Percentiles rank a stretch among this genome's conserved stretches.
Conservation (phyloP, 1,139 yeast species). For the Yamadazyma atlantica region DNA sequence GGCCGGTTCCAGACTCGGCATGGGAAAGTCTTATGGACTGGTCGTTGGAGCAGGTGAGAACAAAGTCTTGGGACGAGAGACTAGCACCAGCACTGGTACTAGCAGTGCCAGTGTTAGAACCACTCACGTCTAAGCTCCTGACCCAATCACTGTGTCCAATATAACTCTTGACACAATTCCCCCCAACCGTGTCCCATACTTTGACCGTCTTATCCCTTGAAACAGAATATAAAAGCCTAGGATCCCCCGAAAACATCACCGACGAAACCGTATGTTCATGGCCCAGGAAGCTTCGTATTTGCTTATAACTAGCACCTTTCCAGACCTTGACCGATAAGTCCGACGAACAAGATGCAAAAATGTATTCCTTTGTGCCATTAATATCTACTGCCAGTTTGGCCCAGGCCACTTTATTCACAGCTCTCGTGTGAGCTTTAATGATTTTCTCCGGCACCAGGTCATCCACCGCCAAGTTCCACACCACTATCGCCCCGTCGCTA, state of each 20-base stretch:
- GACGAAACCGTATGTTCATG: constrained; percentile 87
- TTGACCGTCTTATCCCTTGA: constrained; percentile 76
- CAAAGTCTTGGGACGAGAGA: constrained; percentile 46
- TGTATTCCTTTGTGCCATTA: constrained; percentile 16
- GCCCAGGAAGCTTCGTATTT: constrained; percentile 71
- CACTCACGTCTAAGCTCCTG: constrained; percentile 56
- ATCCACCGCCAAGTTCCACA: constrained; percentile 70
- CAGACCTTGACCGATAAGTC: constrained; percentile 75
- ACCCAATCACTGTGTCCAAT: constrained; percentile 92
- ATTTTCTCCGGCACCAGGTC: constrained; percentile 63
- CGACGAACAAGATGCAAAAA: constrained; percentile 64
- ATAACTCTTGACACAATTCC: constrained; percentile 65
- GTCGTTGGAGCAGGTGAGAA: constrained; percentile 81
- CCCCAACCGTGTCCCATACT: constrained; percentile 74
- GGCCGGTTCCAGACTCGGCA: constrained; percentile 65
- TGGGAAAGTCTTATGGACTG: constrained; percentile 69
- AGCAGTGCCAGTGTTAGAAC: no score
- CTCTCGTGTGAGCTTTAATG: constrained; percentile 74
- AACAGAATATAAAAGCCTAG: constrained; percentile 56
- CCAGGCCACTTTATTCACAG: constrained; percentile 63
- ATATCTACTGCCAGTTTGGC: constrained; percentile 37
- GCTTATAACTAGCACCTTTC: constrained; percentile 56
- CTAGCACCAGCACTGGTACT: no score
- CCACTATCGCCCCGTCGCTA: constrained; percentile 68
- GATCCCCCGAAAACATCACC: constrained; percentile 48